Evolutionary conservation across 805 yeast genomes (phyloP).

Genomic region (Cyberlindnera bimundalis): DNA sequence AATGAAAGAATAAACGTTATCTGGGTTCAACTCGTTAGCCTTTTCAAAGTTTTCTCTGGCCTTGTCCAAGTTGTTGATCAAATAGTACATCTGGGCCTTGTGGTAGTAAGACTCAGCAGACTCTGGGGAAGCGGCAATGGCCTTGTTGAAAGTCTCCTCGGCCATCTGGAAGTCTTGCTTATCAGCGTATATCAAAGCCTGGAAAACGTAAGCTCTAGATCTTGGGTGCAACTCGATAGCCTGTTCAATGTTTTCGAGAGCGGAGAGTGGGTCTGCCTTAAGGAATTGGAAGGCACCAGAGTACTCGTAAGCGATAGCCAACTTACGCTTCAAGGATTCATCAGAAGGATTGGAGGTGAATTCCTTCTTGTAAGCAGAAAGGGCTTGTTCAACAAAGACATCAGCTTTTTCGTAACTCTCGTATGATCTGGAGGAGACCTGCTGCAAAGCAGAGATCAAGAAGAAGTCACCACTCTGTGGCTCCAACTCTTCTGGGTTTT

Average conservation of each 20-base stretch:
- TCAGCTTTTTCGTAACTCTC: constrained; percentile 38
- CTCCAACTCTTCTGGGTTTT: constrained; percentile 12
- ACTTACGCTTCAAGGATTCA: constrained; percentile 33
- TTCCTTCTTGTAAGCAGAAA: constrained; percentile 38
- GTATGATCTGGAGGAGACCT: constrained; percentile 43
- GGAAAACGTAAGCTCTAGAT: constrained; percentile 75
- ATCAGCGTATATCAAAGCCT: constrained; percentile 84
- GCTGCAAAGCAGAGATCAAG: constrained; percentile 61
- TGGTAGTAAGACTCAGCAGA: constrained; percentile 89
- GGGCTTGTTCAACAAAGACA: constrained; percentile 51
- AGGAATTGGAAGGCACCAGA: constrained; percentile 80
- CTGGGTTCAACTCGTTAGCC: constrained; percentile 69
- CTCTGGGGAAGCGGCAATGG: constrained; percentile 62
- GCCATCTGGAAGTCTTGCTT: constrained; percentile 65
- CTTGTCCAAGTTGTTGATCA: constrained; percentile 66
- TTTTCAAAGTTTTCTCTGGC: constrained; percentile 75
- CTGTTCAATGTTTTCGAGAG: constrained; percentile 59
- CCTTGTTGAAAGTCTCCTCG: constrained; percentile 68
- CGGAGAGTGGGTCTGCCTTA: constrained; percentile 65
- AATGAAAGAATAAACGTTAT: constrained; percentile 79
- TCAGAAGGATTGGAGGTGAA: constrained; percentile 23
- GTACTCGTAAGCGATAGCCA: constrained; percentile 79
- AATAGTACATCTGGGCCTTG: constrained; percentile 86
- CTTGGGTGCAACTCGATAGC: constrained; percentile 70
- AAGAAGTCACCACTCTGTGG: constrained; percentile 59